Evolutionary conservation across 257 asterid species (phyloP).

Genomic region (Lantana camara): DNA sequence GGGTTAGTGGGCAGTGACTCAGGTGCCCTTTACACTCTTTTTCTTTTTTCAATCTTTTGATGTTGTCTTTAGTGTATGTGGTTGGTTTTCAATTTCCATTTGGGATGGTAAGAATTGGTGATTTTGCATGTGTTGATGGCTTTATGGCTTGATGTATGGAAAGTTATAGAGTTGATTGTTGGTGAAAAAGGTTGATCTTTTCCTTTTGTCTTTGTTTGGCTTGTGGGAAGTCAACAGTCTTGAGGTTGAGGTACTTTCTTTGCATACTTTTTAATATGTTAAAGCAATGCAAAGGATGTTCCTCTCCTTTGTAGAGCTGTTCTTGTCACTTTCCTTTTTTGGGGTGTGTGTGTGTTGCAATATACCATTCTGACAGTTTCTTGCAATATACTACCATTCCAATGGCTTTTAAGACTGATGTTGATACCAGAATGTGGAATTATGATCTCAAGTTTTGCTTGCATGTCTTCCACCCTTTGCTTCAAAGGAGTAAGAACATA

Average conservation of each 20-base stretch:
- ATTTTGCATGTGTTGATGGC: slow-evolving; percentile 17
- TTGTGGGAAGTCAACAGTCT: slow-evolving; percentile 1
- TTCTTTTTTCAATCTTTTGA: background rate
- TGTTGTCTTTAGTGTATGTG: background rate
- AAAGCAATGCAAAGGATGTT: too few relatives aligned
- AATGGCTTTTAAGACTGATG: too few relatives aligned
- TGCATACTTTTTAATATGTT: too few relatives aligned
- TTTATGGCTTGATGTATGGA: slow-evolving; percentile 9
- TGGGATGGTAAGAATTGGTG: background rate
- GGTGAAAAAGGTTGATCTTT: background rate
- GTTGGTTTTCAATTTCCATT: background rate
- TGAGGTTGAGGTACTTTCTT: background rate
- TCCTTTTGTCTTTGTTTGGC: background rate
- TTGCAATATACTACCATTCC: too few relatives aligned
- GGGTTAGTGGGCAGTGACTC: slow-evolving; percentile 15
- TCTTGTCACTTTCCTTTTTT: background rate
- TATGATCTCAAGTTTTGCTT: too few relatives aligned
- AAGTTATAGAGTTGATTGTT: background rate
- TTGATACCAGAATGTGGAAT: too few relatives aligned
- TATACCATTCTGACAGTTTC: too few relatives aligned
- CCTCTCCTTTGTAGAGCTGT: background rate
- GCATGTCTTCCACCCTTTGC: too few relatives aligned
- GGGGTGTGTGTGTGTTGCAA: too few relatives aligned
- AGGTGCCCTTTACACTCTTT: slow-evolving; percentile 27
- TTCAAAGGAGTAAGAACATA: too few relatives aligned